phyloP scores from a whole-genome alignment of 805 yeast species.

The Ogataea nonfermentans region DNA sequence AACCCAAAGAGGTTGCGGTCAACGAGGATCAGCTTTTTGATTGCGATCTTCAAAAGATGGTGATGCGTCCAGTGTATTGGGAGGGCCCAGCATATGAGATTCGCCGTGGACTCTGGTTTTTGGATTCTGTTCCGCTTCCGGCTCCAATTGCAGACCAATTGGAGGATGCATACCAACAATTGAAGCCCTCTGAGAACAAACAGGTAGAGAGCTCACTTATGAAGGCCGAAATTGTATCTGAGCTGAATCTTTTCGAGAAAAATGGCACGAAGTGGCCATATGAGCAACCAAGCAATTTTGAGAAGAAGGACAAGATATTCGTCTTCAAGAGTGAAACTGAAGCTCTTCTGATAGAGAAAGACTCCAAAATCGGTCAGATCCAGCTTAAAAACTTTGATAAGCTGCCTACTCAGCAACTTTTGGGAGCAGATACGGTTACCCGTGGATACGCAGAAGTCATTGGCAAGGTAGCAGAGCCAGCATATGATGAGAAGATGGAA shows the following conservation, averaged over 20 bases:
- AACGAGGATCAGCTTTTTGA: conserved; percentile 78
- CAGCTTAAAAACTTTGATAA: conserved; percentile 28
- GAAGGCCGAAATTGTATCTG: conserved; percentile 22
- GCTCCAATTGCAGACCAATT: conserved; percentile 50
- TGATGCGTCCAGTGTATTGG: conserved; percentile 77
- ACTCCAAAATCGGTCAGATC: conserved; percentile 28
- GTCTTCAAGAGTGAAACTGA: conserved; percentile 26
- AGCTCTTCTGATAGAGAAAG: conserved; percentile 29
- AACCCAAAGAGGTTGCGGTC: conserved; percentile 47
- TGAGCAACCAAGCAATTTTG: conserved; percentile 23
- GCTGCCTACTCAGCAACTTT: conserved; percentile 29
- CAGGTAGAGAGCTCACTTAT: conserved; percentile 7
- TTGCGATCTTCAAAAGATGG: conserved; percentile 58
- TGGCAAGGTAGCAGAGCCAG: conserved; percentile 9
- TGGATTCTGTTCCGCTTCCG: conserved; percentile 55
- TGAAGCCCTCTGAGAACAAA: conserved; percentile 24
- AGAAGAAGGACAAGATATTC: conserved; percentile 26
- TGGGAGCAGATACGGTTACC: conserved; percentile 49
- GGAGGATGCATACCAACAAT: conserved; percentile 51
- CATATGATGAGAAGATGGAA: neutral
- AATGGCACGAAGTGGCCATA: conserved; percentile 31
- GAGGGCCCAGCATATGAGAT: conserved; percentile 82
- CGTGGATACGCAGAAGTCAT: conserved; percentile 42
- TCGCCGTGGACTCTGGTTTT: conserved; percentile 84
- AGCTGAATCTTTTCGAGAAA: conserved; percentile 28